Evolutionary conservation across 2,329 filamentous ascomycete species (phyloP), one percentile per base, ranked within the genome.

Genomic region (Cytospora mali): DNA sequence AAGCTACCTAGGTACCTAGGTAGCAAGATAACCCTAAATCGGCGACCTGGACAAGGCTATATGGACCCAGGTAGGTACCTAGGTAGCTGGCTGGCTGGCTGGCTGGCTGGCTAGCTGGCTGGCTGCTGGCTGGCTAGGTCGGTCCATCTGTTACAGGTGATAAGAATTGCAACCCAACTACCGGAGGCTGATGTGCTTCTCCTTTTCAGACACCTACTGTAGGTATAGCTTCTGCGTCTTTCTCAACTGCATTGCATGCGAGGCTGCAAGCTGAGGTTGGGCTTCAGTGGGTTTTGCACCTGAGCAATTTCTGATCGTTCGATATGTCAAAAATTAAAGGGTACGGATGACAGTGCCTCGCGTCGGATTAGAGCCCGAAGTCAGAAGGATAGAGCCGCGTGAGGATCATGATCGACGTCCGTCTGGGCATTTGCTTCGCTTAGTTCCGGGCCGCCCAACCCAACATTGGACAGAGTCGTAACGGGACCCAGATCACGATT

Each of bases 371-470:
- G 48, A 46, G 51, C 48, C 39, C 49, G 58, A 53, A 35, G 61
- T 62, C 56, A 33, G 53, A 51, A 54, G 58, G 58, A 35, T 52
- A 60, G 50, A 42, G 58, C 48, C 58, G 46, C 50, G 58, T 42
- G 50, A 52, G 58, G 58, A 64, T 51, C 53, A 57, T 62, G 62
- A 64, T 64, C 62, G 62, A 55, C 58, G 53, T 53, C 51, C 58
- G 53, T 53, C 51, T 60, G 53, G 27, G 58, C 62, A 39, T 50
- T 46, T 46, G 42, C 42, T 52, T 64, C 62, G 62, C 62, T 62
- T 57, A 58, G 53, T 64, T 64, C 62, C 62, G 62, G 58, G 35
- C 53, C 62, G 58, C 58, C 55, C 58, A 54, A 54, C 62, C 58
- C 59, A 56, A 51, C 55, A 57, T 42, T 50, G 59, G 55, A 56